Evolutionary conservation across 2,329 filamentous ascomycete genomes (phyloP), one percentile per base, ranked within the genome.

Genomic region (Hymenoscyphus fraxineus): DNA sequence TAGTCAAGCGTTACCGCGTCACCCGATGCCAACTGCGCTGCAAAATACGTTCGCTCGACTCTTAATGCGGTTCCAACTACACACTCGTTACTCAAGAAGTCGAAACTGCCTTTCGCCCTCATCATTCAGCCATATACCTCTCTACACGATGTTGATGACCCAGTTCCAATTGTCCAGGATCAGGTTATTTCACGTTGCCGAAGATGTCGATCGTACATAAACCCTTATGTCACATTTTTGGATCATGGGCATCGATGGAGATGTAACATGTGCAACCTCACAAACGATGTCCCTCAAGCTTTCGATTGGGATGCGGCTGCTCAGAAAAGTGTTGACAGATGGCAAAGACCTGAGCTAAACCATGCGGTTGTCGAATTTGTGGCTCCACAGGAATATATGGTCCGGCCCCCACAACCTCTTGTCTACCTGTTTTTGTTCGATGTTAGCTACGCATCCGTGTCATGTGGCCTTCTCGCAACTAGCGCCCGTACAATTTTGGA

Each of bases 261-360:
- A 74, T 99, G 95, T 81, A 99, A 99, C 80, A 97, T 99, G 93
- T 99, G 95, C 79, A 98, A 97, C 78, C 83, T 99, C 69, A 97
- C 93, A 71, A 99, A 99, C 76, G 95, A 99, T 73, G 94, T 98
- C 47, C 95, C 95, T n/a, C 95, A 99, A 78, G 93, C 93, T 44
- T 99, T 99, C 71, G 95, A 99, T 77, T 99, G 95, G 95, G 95
- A 99, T 78, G 89, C 92, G 40, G 89, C 92, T 56, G 84, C 93
- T 62, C 94, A 98, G 78, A 93, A 96, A 81, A 90, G 88, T 61
- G 89, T 96, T 60, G 94, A 99, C 76, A 84, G 95, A 75, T 96
- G 95, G 90, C 89, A 96, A 77, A 85, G 95, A 72, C 85, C 92
- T 47, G 95, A 99, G 76, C 83, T 99, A 66, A 99, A 99, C 80